Evolutionary conservation across 2,329 filamentous ascomycete species (phyloP).

Genomic region (Colletotrichum cereale): DNA sequence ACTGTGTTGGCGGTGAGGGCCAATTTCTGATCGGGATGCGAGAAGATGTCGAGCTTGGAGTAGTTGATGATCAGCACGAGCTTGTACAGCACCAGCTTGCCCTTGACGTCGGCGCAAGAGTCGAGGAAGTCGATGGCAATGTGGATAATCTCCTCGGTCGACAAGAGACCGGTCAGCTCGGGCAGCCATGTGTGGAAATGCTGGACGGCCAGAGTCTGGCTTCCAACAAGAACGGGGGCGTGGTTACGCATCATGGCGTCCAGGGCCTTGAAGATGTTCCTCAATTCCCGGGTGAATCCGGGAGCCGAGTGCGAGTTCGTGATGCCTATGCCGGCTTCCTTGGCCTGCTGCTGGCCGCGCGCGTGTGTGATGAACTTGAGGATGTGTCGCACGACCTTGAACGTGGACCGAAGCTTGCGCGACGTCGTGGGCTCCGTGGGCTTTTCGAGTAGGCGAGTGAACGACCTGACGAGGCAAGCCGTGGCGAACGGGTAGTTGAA

Average conservation of each 20-base stretch:
- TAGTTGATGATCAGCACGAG: constrained; percentile 94
- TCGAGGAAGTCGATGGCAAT: constrained; percentile 95
- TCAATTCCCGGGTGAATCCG: constrained; percentile 84
- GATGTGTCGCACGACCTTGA: constrained; percentile 94
- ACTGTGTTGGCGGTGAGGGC: constrained; percentile 85
- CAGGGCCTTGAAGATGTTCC: constrained; percentile 89
- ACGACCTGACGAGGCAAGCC: constrained; percentile 87
- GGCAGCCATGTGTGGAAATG: constrained; percentile 99
- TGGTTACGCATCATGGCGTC: constrained; percentile 91
- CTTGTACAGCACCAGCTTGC: constrained; percentile 92
- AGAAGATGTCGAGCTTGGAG: constrained; percentile 84
- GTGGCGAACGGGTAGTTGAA: constrained; percentile 97
- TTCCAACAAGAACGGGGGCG: constrained; percentile 88
- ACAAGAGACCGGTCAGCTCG: constrained; percentile 82
- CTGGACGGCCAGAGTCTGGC: constrained; percentile 93
- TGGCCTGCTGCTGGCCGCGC: constrained; percentile 85
- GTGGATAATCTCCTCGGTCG: constrained; percentile 86
- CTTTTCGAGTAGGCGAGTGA: constrained; percentile 84
- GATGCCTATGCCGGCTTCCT: constrained; percentile 88
- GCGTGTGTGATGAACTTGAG: constrained; percentile 96
- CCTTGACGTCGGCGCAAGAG: constrained; percentile 87
- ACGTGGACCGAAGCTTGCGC: constrained; percentile 86
- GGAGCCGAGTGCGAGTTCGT: constrained; percentile 72
- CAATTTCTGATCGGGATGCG: constrained; percentile 79
- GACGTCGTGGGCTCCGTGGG: constrained; percentile 87